Conservation (phyloP, 2,329 filamentous ascomycete genomes). For the Calonectria ilicicola region DNA sequence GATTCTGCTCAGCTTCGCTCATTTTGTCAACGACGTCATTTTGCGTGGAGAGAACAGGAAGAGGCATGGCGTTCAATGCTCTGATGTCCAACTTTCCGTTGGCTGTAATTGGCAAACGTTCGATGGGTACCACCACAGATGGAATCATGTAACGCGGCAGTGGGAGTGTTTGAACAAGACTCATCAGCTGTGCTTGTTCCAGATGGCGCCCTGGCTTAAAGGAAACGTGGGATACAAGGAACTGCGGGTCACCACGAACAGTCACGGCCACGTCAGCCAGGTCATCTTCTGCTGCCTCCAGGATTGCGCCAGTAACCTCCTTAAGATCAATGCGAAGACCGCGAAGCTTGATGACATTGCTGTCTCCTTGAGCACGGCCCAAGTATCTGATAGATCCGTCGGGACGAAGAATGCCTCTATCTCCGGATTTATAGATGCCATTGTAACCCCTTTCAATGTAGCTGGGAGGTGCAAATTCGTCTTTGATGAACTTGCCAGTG, state of each 20-base stretch:
- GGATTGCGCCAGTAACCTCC: neutral
- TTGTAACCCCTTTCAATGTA: neutral
- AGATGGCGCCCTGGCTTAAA: neutral
- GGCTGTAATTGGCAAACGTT: neutral
- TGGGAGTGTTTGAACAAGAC: neutral
- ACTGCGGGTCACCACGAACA: neutral
- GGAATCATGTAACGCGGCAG: neutral
- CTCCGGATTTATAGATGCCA: neutral
- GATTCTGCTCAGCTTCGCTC: neutral
- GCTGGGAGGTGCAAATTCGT: neutral
- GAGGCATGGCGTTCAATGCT: neutral
- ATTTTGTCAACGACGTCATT: neutral
- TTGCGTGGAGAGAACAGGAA: neutral
- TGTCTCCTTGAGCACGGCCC: neutral
- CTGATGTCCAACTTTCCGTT: neutral
- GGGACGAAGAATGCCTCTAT: neutral
- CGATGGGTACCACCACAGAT: neutral
- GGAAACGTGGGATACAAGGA: neutral
- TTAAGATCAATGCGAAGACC: neutral
- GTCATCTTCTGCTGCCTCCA: neutral
- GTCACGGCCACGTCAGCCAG: neutral
- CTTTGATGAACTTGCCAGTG: neutral
- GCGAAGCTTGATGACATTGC: neutral
- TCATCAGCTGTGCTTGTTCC: neutral
- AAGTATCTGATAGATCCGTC: neutral